Conservation (phyloP, 352 stramenopile species). For the Phytophthora palmivora region DNA sequence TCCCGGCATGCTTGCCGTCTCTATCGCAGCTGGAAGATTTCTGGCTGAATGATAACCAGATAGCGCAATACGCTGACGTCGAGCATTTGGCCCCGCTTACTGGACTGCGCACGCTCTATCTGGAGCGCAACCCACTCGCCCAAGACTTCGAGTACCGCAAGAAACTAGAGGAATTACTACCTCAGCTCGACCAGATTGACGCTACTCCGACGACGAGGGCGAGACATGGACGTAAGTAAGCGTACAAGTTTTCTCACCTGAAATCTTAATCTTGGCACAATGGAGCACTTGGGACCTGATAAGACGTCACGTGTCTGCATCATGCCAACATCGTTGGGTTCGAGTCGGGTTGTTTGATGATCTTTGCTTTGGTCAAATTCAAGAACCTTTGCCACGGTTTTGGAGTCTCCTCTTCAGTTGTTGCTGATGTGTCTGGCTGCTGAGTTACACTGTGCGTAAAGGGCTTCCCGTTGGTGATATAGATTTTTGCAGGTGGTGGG, state of each 20-base stretch:
- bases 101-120: slow-evolving; percentile 92
- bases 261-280: slow-evolving; percentile 4
- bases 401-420: not conserved
- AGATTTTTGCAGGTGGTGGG: slow-evolving; percentile 62
- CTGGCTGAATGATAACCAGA: slow-evolving; percentile 80
- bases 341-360: slow-evolving; percentile 13
- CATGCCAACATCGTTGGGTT: slow-evolving; percentile 18
- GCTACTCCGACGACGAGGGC: slow-evolving; percentile 78
- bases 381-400: slow-evolving; percentile 22
- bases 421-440: not conserved
- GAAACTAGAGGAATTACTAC: slow-evolving; percentile 89
- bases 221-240: slow-evolving; percentile 44
- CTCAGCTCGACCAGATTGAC: slow-evolving; percentile 96
- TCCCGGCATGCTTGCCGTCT: slow-evolving; percentile 51
- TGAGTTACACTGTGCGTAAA: slow-evolving; percentile 20
- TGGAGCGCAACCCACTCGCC: slow-evolving; percentile 96
- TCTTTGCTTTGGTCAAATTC: slow-evolving; percentile 31
- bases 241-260: not conserved
- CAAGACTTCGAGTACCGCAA: slow-evolving; percentile 96
- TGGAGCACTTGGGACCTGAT: not conserved
- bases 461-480: slow-evolving; percentile 51
- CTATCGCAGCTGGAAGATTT: slow-evolving; percentile 73
- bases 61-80: slow-evolving; percentile 68
- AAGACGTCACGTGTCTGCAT: not conserved
- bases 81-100: slow-evolving; percentile 79